Conservation (phyloP, 169 alveolate species). For the Plasmodium malariae region DNA sequence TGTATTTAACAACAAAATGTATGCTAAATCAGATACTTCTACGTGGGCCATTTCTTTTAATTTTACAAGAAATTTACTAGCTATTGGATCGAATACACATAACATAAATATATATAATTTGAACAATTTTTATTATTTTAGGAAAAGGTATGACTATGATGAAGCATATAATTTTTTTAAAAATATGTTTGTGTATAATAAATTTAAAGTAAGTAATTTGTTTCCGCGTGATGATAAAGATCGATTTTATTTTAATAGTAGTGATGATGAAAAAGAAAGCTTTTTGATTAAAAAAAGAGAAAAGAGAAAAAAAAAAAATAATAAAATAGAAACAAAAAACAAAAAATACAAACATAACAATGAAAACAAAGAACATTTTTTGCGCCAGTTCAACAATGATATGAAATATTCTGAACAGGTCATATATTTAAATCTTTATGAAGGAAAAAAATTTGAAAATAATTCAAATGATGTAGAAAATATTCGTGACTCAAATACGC, state of each 20-base stretch:
- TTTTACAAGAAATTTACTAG: conserved; percentile 66
- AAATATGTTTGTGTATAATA: conserved; percentile 24
- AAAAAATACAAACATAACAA: not conserved
- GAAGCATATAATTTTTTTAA: conserved; percentile 54
- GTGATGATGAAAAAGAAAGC: not conserved
- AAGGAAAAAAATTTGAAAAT: not conserved
- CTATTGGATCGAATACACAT: conserved; percentile 70
- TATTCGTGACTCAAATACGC: not conserved
- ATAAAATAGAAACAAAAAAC: not conserved
- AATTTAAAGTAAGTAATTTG: conserved; percentile 20
- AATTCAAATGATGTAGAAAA: not conserved
- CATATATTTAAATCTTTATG: not conserved
- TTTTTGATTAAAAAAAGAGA: not conserved
- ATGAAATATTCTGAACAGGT: not conserved
- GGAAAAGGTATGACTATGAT: conserved; percentile 71
- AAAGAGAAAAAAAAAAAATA: not conserved
- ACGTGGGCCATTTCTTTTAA: conserved; percentile 77
- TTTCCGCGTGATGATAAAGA: conserved; percentile 14
- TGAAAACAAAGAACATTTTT: not conserved
- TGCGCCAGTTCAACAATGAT: not conserved
- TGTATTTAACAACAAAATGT: conserved; percentile 45
- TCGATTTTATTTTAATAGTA: not conserved
- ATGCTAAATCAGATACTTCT: conserved; percentile 37
- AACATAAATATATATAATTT: conserved; percentile 70
- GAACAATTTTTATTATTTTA: conserved; percentile 69